Conservation (phyloP, 2,329 filamentous ascomycete species). For the Sporothrix luriei region DNA sequence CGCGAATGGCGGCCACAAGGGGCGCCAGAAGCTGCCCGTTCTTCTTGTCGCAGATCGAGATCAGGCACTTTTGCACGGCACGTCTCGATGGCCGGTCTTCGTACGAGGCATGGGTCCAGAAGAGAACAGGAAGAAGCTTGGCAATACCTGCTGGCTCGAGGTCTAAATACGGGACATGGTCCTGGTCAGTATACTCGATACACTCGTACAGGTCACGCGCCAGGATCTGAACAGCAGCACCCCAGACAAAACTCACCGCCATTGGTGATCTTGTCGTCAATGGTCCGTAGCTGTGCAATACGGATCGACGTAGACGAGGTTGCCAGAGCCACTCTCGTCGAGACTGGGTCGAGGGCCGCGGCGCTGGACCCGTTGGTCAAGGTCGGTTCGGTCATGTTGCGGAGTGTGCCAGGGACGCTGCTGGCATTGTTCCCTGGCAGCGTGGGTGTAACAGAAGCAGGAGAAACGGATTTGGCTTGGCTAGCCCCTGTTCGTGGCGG, state of each 20-base stretch:
- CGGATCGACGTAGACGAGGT: constrained; percentile 65
- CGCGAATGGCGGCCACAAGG: constrained; percentile 67
- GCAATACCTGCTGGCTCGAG: constrained; percentile 54
- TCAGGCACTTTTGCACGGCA: constrained; percentile 79
- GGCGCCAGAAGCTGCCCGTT: constrained; percentile 62
- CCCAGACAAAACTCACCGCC: constrained; percentile 50
- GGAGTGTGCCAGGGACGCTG: constrained; percentile 33
- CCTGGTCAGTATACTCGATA: not conserved
- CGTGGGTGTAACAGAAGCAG: constrained; percentile 23
- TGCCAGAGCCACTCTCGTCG: constrained; percentile 49
- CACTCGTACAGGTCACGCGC: not conserved
- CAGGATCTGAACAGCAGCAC: not conserved
- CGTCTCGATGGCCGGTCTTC: constrained; percentile 80
- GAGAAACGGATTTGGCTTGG: constrained; percentile 29
- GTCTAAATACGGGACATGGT: constrained; percentile 42
- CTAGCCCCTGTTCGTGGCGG: constrained; percentile 31
- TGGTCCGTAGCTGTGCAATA: constrained; percentile 55
- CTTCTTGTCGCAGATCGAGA: constrained; percentile 60
- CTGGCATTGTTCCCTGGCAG: constrained; percentile 33
- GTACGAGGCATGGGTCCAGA: constrained; percentile 86
- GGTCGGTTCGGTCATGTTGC: constrained; percentile 55
- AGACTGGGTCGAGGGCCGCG: constrained; percentile 33
- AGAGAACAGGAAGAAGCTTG: constrained; percentile 69
- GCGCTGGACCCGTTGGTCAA: constrained; percentile 45
- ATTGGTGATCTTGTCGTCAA: constrained; percentile 60